A percentile compares a stretch with the other conserved stretches of the same genome.
Conservation (phyloP, 2,329 filamentous ascomycete genomes). For the Claviceps digitariae region DNA sequence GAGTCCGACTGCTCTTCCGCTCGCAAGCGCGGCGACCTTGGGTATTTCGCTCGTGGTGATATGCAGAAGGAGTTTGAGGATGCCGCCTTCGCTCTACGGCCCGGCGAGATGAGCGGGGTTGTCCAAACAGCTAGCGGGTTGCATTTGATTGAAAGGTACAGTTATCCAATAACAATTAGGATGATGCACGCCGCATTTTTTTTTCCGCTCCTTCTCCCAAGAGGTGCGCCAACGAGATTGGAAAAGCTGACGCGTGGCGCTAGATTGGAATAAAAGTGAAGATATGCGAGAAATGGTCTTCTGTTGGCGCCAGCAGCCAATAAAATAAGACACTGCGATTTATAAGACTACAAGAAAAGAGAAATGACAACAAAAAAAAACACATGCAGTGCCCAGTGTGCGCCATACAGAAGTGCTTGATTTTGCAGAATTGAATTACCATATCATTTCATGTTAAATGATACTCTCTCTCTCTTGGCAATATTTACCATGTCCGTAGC, state of each 20-base stretch:
- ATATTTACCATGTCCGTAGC: background rate
- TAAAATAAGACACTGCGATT: background rate
- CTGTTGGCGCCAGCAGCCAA: background rate
- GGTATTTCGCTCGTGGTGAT: slow-evolving; percentile 85
- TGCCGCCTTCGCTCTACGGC: slow-evolving; percentile 78
- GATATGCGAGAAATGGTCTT: background rate
- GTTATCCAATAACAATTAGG: background rate
- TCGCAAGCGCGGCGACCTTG: slow-evolving; percentile 84
- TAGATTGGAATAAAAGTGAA: background rate
- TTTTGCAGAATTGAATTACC: background rate
- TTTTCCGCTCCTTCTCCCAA: background rate
- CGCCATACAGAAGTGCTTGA: background rate
- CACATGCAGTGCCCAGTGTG: background rate
- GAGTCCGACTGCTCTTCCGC: slow-evolving; percentile 96
- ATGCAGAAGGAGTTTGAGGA: slow-evolving; percentile 99
- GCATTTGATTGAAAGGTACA: slow-evolving; percentile 87
- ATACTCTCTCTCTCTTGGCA: background rate
- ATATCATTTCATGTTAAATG: background rate
- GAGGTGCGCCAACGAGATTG: background rate
- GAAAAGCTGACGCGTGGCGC: background rate
- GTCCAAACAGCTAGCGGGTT: slow-evolving; percentile 89
- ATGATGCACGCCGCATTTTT: background rate
- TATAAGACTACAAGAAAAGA: background rate
- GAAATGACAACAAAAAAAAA: background rate
- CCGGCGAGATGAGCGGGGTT: slow-evolving; percentile 72